Evolutionary conservation across 1,284 basidiomycete genomes (phyloP).

Genomic region (Trichosporon faecale): DNA sequence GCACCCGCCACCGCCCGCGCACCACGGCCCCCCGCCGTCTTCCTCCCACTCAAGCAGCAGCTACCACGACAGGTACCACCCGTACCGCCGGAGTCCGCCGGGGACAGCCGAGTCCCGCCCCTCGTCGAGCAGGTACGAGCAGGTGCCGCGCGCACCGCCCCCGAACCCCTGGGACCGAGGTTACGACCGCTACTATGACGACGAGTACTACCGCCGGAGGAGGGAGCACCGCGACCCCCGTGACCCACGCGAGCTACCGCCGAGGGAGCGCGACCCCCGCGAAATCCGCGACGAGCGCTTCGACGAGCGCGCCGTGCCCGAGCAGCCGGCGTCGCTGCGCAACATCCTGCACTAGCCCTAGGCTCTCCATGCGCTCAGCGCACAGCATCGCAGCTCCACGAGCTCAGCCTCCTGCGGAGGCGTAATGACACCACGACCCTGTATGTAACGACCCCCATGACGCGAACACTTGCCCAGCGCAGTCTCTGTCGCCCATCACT

Average conservation of each 20-base stretch:
- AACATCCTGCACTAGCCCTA: slow-evolving; percentile 1
- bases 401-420: background rate
- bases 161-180: background rate
- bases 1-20: background rate
- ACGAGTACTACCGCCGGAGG: slow-evolving; percentile 1
- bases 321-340: background rate
- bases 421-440: background rate
- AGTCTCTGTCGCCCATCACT: background rate
- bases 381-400: too few relatives aligned
- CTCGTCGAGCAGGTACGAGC: background rate
- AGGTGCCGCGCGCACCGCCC: background rate
- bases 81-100: background rate
- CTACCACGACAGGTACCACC: slow-evolving; percentile 6
- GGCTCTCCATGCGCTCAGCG: too few relatives aligned
- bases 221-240: background rate
- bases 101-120: background rate
- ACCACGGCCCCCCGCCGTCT: background rate
- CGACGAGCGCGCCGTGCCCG: background rate
- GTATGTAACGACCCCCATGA: background rate
- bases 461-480: slow-evolving; percentile 1
- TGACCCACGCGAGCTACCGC: background rate
- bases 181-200: slow-evolving; percentile 5
- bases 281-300: background rate
- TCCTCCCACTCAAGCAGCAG: background rate
- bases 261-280: background rate